These are phyloP conservation scores for Phylloporus sp. DNA, from an alignment of 768 basidiomycete genomes.

Conservation along the genomic window DNA sequence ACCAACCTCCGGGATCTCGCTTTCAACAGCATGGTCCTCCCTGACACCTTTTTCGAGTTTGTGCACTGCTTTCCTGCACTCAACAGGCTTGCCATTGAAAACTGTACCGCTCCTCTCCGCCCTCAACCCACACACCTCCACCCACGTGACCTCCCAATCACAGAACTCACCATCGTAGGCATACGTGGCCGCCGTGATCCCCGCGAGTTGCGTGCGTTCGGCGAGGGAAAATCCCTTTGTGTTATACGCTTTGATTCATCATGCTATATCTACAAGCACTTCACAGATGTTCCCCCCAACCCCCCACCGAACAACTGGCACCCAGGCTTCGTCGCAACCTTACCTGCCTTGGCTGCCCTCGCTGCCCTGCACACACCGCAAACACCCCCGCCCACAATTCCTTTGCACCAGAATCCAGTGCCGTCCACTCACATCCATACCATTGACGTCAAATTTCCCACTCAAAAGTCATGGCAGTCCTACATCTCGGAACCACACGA, in stretches of 20 bases:
- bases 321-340: constrained; percentile 9
- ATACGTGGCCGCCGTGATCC: constrained; percentile 29
- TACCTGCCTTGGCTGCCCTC: constrained; percentile 10
- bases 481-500: constrained; percentile 26
- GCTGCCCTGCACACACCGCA: background rate
- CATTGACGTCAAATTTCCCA: constrained; percentile 29
- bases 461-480: constrained; percentile 29
- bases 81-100: constrained; percentile 38
- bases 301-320: constrained; percentile 10
- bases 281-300: constrained; percentile 5
- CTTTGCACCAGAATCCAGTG: constrained; percentile 7
- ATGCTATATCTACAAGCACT: constrained; percentile 36
- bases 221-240: constrained; percentile 34
- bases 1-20: constrained; percentile 35
- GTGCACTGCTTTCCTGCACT: constrained; percentile 38
- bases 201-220: constrained; percentile 31
- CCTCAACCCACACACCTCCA: constrained; percentile 17
- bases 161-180: constrained; percentile 38
- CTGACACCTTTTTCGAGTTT: constrained; percentile 31
- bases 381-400: constrained; percentile 1
- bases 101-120: constrained; percentile 30
- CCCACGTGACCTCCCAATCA: constrained; percentile 40
- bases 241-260: constrained; percentile 44
- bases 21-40: constrained; percentile 36
- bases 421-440: constrained; percentile 26